Evolutionary conservation across 2,329 filamentous ascomycete genomes (phyloP), one percentile per base, ranked within the genome.

Genomic region (Davidsoniella neocaledoniae): DNA sequence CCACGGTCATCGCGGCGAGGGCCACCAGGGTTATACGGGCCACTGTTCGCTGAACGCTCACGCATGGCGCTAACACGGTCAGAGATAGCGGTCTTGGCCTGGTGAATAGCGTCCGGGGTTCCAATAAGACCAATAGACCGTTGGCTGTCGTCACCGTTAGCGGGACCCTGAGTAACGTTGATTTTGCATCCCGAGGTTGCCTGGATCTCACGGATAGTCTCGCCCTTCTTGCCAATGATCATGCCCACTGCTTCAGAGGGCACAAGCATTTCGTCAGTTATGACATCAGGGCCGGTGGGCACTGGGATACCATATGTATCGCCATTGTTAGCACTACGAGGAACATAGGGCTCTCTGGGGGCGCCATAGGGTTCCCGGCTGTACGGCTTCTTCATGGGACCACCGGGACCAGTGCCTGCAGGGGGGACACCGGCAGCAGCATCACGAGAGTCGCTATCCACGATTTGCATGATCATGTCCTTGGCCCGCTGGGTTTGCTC

Each of bases 201-300:
- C 64, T 94, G 87, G 81, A 94, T 93, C 57, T 94, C 86, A 56
- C 88, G 86, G 61, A 94, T 94, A 0, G 87, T 93, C 67, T 94
- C 87, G 56, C 87, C 87, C 51, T 86, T 84, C 70, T 94, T 94
- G 56, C 88, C 87, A 54, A 94, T 94, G 56, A 94, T 94, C 87
- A 94, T 94, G 54, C 87, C 87, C 49, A 94, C 87, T 5, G 87
- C 83, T 62, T 94, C 87, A 19, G 86, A 90, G 10, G 87, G 87
- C 8, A 94, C 86, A 57, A 78, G 80, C 55, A 94, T 86, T 39
- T 78, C 80, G 59, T 94, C 86, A 59, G 81, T 87, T 58, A 83
- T 74, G 68, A 88, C 90, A 57, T 84, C 81, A 21, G 62, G 62
- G 3, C 64, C 67, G 10, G 50, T 52, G 42, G 50, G 50, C 21